A percentile compares a stretch with the other conserved stretches of the same genome.
phyloP scores from a whole-genome alignment of 1,139 yeast species.

The Suhomyces bokatorum region DNA sequence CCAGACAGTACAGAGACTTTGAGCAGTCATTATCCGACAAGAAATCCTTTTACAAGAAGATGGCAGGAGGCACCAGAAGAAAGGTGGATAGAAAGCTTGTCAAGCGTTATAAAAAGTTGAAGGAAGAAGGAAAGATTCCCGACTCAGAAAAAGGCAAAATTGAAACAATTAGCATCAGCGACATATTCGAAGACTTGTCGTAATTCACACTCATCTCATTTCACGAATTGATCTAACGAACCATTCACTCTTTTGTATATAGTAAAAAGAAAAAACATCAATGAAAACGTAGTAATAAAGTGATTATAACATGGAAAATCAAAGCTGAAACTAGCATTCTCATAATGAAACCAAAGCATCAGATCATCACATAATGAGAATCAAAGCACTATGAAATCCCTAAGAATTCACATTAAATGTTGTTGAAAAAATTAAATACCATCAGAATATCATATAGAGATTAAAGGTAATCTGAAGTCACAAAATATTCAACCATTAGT shows the following conservation, averaged over 20 bases:
- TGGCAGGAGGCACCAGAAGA: conserved; percentile 26
- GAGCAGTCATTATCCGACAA: conserved; percentile 20
- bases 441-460: too few species aligned
- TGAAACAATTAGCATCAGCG: conserved; percentile 8
- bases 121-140: conserved; percentile 25
- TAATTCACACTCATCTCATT: neutral
- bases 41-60: conserved; percentile 26
- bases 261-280: neutral
- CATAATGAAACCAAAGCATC: too few species aligned
- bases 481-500: too few species aligned
- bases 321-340: too few species aligned
- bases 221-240: conserved; percentile 1
- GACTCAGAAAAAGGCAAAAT: conserved; percentile 1
- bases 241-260: neutral
- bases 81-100: conserved; percentile 36
- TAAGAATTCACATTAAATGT: too few species aligned
- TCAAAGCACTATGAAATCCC: too few species aligned
- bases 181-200: conserved; percentile 10
- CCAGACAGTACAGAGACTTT: conserved; percentile 26
- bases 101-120: conserved; percentile 29
- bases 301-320: too few species aligned
- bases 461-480: too few species aligned
- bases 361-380: too few species aligned
- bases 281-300: too few species aligned
- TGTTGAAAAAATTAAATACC: too few species aligned